Percentiles rank a stretch among this genome's conserved stretches.
Conservation (phyloP, 768 basidiomycete species). For the Russula ochroleuca region DNA sequence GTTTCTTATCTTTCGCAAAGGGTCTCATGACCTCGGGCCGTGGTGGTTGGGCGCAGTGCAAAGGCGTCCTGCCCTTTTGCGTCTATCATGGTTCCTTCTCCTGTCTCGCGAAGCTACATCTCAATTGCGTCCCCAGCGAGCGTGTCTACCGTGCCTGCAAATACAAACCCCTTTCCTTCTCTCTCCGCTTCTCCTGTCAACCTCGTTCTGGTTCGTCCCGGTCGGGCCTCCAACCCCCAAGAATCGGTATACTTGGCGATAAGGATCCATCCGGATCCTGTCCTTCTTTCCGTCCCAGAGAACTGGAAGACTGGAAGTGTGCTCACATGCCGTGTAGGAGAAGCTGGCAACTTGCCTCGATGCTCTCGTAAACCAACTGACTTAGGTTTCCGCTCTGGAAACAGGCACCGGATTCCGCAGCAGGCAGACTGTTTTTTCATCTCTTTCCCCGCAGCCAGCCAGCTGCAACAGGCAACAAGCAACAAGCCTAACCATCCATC, state of each 20-base stretch:
- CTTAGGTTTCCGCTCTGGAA: slow-evolving; percentile 21
- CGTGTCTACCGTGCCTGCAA: neutral
- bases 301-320: neutral
- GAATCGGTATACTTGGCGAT: neutral
- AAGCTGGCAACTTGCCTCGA: neutral
- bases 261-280: neutral
- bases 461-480: too few relatives aligned
- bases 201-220: neutral
- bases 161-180: neutral
- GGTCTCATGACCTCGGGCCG: slow-evolving; percentile 14
- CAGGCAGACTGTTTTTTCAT: neutral
- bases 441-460: neutral
- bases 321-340: neutral
- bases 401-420: slow-evolving; percentile 12
- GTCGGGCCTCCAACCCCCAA: too few relatives aligned
- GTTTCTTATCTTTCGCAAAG: slow-evolving; percentile 13
- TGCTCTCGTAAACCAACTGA: neutral
- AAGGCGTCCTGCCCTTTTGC: neutral
- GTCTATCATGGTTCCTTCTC: neutral
- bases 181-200: neutral
- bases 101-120: neutral
- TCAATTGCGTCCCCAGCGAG: neutral
- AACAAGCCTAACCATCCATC: neutral
- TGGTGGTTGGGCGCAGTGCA: slow-evolving; percentile 2
- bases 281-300: neutral